Evolutionary conservation across 371 early-diverging fungal species (phyloP).

Genomic region (Sanchytrium tribonematis): DNA sequence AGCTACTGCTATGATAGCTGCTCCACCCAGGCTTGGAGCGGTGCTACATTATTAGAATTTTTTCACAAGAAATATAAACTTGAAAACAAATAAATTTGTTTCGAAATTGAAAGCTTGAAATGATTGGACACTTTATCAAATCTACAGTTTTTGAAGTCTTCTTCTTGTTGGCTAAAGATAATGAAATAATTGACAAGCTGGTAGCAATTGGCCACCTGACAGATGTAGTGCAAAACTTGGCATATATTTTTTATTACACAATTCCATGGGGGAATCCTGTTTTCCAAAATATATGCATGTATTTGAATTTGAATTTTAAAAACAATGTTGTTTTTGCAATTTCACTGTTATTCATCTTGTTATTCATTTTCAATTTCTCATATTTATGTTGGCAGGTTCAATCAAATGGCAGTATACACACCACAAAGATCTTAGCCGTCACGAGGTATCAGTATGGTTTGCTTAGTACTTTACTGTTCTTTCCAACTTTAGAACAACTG

Average conservation of each 20-base stretch:
- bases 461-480: neutral
- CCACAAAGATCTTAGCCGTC: neutral
- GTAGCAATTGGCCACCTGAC: neutral
- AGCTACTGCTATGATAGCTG: constrained; percentile 50
- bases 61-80: too few relatives aligned
- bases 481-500: neutral
- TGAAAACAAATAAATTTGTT: too few relatives aligned
- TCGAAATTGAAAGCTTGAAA: too few relatives aligned
- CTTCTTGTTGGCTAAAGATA: neutral
- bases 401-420: neutral
- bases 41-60: constrained; percentile 42
- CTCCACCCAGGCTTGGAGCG: constrained; percentile 81
- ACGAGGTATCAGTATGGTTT: neutral
- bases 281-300: neutral
- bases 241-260: neutral
- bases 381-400: neutral
- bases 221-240: neutral
- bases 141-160: neutral
- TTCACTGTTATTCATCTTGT: neutral
- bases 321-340: neutral
- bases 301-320: neutral
- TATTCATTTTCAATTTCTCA: neutral
- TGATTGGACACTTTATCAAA: neutral
- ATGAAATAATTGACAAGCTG: neutral
- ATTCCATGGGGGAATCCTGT: neutral